Conservation (phyloP, 306 rosid species). For the Cucurbita argyrosperma region DNA sequence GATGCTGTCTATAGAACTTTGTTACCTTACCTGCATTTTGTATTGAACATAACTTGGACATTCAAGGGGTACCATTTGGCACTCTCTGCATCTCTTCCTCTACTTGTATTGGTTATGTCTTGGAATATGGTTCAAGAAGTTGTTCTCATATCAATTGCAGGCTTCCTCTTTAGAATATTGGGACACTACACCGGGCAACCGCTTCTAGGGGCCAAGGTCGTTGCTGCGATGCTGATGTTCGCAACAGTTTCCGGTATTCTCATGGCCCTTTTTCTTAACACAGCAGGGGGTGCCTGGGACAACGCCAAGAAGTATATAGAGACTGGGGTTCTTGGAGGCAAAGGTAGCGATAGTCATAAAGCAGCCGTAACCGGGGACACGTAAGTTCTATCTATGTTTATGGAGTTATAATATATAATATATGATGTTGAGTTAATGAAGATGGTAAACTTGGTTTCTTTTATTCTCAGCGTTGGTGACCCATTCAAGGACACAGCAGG, state of each 20-base stretch:
- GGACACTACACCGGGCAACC: constrained; percentile 90
- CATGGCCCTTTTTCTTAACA: constrained; percentile 95
- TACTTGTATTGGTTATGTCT: background rate
- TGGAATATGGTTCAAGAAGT: background rate
- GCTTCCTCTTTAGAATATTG: constrained; percentile 71
- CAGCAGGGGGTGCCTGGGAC: constrained; percentile 99
- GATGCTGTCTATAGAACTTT: background rate
- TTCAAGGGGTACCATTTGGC: background rate
- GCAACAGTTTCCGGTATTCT: constrained; percentile 95
- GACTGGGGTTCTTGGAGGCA: constrained; percentile 95
- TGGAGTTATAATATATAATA: background rate
- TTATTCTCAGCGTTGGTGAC: constrained; percentile 70
- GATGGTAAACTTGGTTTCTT: background rate
- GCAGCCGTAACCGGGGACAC: constrained; percentile 96
- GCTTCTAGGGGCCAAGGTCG: constrained; percentile 90
- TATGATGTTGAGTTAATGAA: background rate
- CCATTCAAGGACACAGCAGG: constrained; percentile 99
- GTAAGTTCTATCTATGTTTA: constrained; percentile 28
- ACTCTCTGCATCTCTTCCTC: background rate
- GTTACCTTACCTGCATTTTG: background rate
- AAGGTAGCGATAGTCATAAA: constrained; percentile 93
- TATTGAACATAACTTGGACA: background rate
- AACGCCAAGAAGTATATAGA: constrained; percentile 96
- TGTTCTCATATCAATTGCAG: constrained; percentile 33
- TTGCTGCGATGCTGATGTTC: constrained; percentile 84